phyloP scores from a whole-genome alignment of 306 rosid genomes.

The Fragaria iinumae region DNA sequence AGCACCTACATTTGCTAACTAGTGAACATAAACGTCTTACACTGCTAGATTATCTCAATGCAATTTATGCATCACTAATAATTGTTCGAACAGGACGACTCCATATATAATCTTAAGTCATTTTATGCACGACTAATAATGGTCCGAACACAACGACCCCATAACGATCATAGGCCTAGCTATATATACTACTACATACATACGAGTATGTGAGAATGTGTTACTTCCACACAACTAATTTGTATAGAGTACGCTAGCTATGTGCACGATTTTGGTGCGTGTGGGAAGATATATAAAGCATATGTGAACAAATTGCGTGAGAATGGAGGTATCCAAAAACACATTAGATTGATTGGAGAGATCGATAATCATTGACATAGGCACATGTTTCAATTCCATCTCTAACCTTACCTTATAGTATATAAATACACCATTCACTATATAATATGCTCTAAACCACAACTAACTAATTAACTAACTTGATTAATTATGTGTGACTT shows the following conservation, averaged over 20 bases:
- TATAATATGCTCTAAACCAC: conserved; percentile 7
- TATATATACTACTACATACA: background rate
- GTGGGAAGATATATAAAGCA: conserved; percentile 39
- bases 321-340: conserved; percentile 45
- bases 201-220: background rate
- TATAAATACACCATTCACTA: background rate
- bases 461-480: background rate
- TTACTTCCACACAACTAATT: conserved; percentile 14
- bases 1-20: background rate
- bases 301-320: conserved; percentile 45
- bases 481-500: conserved; percentile 1
- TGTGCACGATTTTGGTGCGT: conserved; percentile 64
- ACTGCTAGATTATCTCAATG: background rate
- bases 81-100: background rate
- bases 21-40: background rate
- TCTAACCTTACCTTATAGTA: background rate
- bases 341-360: conserved; percentile 7
- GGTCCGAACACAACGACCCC: background rate
- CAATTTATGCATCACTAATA: background rate
- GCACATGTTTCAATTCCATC: conserved; percentile 24
- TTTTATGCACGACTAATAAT: no score
- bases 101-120: background rate
- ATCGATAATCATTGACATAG: conserved; percentile 39
- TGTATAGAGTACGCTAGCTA: conserved; percentile 59
- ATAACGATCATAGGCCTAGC: background rate